Conservation (phyloP, 179 eudicot genomes). For the Nepenthes alata region DNA sequence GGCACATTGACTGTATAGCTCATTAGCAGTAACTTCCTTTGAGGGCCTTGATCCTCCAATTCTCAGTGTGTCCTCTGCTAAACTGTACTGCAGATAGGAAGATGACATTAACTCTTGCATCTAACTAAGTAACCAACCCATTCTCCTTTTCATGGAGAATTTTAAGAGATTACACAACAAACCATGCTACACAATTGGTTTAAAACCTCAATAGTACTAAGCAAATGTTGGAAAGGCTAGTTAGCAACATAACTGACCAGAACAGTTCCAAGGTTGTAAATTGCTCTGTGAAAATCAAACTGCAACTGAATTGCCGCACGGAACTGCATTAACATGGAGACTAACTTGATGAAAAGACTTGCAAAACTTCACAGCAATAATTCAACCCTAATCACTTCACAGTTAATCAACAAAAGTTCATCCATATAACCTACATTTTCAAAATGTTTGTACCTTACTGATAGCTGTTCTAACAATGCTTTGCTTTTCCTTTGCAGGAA, state of each 20-base stretch:
- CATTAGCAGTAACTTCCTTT: constrained; percentile 63
- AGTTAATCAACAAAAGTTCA: not conserved
- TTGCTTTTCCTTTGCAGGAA: constrained; percentile 92
- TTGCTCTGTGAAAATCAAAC: constrained; percentile 95
- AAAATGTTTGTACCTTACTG: constrained; percentile 48
- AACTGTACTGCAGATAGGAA: constrained; percentile 64
- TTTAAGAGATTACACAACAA: too few species aligned
- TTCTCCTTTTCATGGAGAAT: too few species aligned
- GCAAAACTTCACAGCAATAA: not conserved
- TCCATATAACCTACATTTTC: constrained; percentile 2
- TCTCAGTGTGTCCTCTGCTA: constrained; percentile 92
- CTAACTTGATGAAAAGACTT: not conserved
- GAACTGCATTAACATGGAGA: constrained; percentile 41
- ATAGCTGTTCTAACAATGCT: constrained; percentile 72
- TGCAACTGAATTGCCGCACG: constrained; percentile 91
- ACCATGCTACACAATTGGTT: not conserved
- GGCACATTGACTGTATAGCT: constrained; percentile 83
- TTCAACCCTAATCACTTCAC: too few species aligned
- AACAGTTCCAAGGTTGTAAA: constrained; percentile 96
- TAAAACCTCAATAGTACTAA: not conserved
- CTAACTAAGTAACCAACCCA: not conserved
- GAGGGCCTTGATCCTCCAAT: constrained; percentile 40
- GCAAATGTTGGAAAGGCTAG: constrained; percentile 3
- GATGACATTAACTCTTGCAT: not conserved
- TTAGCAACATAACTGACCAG: constrained; percentile 37